Conservation (phyloP, 306 rosid genomes). For the Neltuma alba region DNA sequence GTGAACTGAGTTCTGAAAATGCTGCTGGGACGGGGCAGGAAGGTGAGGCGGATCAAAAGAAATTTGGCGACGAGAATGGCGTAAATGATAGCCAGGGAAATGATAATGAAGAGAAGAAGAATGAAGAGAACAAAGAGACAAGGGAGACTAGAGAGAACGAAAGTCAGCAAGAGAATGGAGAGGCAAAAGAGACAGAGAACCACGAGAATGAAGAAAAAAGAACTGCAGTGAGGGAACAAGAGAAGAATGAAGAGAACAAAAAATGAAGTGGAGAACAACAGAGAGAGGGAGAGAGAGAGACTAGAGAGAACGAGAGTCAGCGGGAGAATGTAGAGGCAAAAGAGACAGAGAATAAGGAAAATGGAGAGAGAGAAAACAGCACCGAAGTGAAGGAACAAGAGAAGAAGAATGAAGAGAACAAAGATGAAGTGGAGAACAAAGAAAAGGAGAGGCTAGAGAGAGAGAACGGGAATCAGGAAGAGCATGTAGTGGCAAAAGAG, state of each 20-base stretch:
- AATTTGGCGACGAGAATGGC: constrained; percentile 42
- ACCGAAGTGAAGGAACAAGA: constrained; percentile 36
- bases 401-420: constrained; percentile 31
- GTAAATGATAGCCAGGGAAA: constrained; percentile 41
- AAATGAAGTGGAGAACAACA: constrained; percentile 39
- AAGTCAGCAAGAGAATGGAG: constrained; percentile 34
- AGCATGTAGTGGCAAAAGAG: constrained; percentile 36
- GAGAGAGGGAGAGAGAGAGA: too few relatives aligned
- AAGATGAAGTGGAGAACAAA: constrained; percentile 38
- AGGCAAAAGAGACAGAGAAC: constrained; percentile 31
- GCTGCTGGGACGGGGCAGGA: constrained; percentile 42
- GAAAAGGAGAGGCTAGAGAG: too few relatives aligned
- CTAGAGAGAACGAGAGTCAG: constrained; percentile 24
- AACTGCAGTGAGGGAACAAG: constrained; percentile 40
- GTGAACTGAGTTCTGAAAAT: constrained; percentile 44
- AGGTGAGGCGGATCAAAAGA: constrained; percentile 26
- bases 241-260: constrained; percentile 32
- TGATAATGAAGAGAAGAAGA: constrained; percentile 39
- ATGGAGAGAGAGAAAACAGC: constrained; percentile 41
- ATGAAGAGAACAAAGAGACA: constrained; percentile 37
- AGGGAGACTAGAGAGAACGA: constrained; percentile 36
- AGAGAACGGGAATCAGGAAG: constrained; percentile 30
- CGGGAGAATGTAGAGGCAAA: constrained; percentile 36
- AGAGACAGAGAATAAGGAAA: constrained; percentile 37
- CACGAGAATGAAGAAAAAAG: constrained; percentile 42